Evolutionary conservation across 768 basidiomycete genomes (phyloP).

Genomic region (Tricholoma sp.): DNA sequence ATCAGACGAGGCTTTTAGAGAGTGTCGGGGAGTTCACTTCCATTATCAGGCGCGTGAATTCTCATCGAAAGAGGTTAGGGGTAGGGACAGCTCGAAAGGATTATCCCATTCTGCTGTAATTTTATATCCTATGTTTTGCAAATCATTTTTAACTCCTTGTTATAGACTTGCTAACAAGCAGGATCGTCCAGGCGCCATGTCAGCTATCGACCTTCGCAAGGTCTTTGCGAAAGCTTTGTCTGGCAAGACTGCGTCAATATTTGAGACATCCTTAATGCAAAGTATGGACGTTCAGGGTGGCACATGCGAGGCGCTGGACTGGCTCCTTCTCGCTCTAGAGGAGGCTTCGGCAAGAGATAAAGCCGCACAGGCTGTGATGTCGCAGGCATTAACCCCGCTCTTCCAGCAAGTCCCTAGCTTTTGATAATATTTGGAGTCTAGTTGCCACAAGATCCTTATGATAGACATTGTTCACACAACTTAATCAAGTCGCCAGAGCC

Average conservation of each 20-base stretch:
- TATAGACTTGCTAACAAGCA: conserved; percentile 55
- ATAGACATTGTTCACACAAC: too few species aligned
- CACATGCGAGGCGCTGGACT: background rate
- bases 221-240: conserved; percentile 25
- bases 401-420: too few species aligned
- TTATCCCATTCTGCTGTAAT: conserved; percentile 10
- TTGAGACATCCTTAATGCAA: conserved; percentile 18
- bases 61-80: background rate
- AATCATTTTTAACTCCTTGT: background rate
- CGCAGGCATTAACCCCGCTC: background rate
- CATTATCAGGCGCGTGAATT: conserved; percentile 25
- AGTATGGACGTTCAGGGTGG: background rate
- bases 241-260: conserved; percentile 24
- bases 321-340: background rate
- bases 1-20: conserved; percentile 31
- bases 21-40: conserved; percentile 44
- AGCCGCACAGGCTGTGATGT: background rate
- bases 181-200: conserved; percentile 48
- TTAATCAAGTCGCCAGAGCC: too few species aligned
- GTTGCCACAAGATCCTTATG: too few species aligned
- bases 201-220: conserved; percentile 40
- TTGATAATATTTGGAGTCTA: background rate
- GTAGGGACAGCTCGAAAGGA: background rate
- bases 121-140: background rate
- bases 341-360: background rate